These are phyloP conservation scores for Alisma plantagoaquatica DNA, from an alignment of 106 monocot species.

Conservation along the genomic window DNA sequence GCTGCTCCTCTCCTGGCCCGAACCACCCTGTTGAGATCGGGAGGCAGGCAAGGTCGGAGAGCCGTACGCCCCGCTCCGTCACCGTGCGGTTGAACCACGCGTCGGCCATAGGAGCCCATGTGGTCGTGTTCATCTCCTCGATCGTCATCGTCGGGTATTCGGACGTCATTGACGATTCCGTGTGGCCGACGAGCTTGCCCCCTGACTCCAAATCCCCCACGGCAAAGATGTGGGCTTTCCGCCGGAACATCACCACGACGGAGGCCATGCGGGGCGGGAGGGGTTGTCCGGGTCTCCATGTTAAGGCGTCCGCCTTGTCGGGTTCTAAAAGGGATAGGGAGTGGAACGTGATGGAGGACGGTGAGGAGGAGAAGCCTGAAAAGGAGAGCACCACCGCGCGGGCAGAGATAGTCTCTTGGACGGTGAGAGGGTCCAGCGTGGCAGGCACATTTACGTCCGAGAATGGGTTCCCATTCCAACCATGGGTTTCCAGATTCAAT, in stretches of 20 bases:
- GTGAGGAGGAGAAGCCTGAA: conserved; percentile 58
- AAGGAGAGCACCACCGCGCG: conserved; percentile 40
- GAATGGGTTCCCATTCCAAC: no score
- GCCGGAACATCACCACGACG: conserved; percentile 33
- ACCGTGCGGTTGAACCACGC: conserved; percentile 49
- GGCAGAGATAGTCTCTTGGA: conserved; percentile 23
- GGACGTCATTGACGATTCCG: conserved; percentile 9
- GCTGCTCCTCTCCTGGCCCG: conserved; percentile 31
- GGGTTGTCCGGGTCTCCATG: conserved; percentile 20
- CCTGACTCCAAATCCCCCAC: conserved; percentile 22
- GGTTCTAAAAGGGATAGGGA: conserved; percentile 71
- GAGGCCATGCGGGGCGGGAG: conserved; percentile 46
- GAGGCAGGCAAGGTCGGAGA: conserved; percentile 80
- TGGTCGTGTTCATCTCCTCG: conserved; percentile 57
- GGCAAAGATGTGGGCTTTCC: conserved; percentile 20
- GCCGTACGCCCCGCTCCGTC: conserved; percentile 40
- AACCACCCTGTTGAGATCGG: conserved; percentile 84
- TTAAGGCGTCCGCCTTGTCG: conserved; percentile 33
- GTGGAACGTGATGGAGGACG: conserved; percentile 57
- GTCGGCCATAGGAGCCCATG: conserved; percentile 44
- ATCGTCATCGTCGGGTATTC: conserved; percentile 75
- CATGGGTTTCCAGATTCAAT: no score
- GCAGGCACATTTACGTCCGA: no score
- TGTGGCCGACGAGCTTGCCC: conserved; percentile 14
- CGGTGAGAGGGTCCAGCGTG: not conserved